Evolutionary conservation across 805 yeast genomes (phyloP).

Genomic region (Hanseniaspora singularis): DNA sequence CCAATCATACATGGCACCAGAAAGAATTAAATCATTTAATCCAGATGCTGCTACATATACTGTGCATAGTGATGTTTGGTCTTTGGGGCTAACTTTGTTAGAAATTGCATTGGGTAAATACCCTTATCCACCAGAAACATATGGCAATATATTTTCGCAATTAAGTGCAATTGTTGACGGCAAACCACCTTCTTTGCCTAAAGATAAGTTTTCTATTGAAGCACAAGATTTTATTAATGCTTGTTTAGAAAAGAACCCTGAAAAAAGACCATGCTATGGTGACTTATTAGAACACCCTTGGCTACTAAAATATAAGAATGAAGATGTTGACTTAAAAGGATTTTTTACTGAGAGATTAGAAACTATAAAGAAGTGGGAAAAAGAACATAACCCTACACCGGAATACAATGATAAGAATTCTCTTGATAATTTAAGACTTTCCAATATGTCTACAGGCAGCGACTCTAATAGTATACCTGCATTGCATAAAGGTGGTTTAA

Average conservation of each 20-base stretch:
- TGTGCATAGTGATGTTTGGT: conserved; percentile 93
- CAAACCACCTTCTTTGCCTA: conserved; percentile 71
- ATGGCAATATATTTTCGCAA: conserved; percentile 80
- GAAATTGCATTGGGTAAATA: conserved; percentile 85
- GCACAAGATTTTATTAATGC: conserved; percentile 72
- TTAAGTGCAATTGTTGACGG: conserved; percentile 95
- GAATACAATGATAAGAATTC: background rate
- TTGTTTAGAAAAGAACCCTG: conserved; percentile 71
- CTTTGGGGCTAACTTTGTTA: conserved; percentile 71
- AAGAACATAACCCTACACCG: conserved; percentile 18
- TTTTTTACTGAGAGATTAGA: conserved; percentile 31
- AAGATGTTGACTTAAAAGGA: conserved; percentile 29
- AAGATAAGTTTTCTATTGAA: conserved; percentile 48
- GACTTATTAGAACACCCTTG: conserved; percentile 73
- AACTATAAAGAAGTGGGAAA: conserved; percentile 23
- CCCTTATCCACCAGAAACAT: conserved; percentile 95
- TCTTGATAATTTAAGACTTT: background rate
- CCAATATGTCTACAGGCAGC: conserved; percentile 18
- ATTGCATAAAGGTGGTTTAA: conserved; percentile 30
- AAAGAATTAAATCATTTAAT: conserved; percentile 63
- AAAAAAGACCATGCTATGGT: conserved; percentile 67
- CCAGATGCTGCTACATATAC: conserved; percentile 76
- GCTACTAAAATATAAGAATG: conserved; percentile 45
- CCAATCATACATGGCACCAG: conserved; percentile 98
- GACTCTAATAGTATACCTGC: conserved; percentile 25